Percentiles rank a stretch among this genome's conserved stretches.
phyloP scores from a whole-genome alignment of 306 rosid genomes.

The Malus asiatica region DNA sequence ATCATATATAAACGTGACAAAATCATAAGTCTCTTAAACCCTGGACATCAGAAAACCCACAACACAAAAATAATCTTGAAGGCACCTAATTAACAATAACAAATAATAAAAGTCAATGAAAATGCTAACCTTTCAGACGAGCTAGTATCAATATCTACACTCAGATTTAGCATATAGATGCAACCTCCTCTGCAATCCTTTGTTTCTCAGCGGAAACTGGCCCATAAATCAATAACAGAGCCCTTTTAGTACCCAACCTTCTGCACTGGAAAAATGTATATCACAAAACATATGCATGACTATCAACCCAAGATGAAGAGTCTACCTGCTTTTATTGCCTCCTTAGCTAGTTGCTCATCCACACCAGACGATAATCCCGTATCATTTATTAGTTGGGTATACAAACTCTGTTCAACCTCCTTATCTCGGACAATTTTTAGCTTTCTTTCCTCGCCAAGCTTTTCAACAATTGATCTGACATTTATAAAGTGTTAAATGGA shows the following conservation, averaged over 20 bases:
- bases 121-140: slow-evolving; percentile 61
- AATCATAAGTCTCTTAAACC: background rate
- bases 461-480: slow-evolving; percentile 54
- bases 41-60: background rate
- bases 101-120: background rate
- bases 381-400: slow-evolving; percentile 47
- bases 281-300: slow-evolving; percentile 12
- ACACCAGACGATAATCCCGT: slow-evolving; percentile 47
- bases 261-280: slow-evolving; percentile 12
- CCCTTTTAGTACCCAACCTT: slow-evolving; percentile 22
- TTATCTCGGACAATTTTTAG: slow-evolving; percentile 56
- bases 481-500: slow-evolving; percentile 13
- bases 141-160: slow-evolving; percentile 71
- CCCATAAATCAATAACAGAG: slow-evolving; percentile 29
- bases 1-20: background rate
- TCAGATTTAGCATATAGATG: slow-evolving; percentile 56
- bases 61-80: background rate
- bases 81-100: background rate
- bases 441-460: slow-evolving; percentile 74
- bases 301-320: slow-evolving; percentile 13
- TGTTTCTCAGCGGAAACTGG: slow-evolving; percentile 78
- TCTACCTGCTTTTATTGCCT: slow-evolving; percentile 74
- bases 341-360: slow-evolving; percentile 71
- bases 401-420: slow-evolving; percentile 72
- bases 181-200: slow-evolving; percentile 83